Evolutionary conservation across 805 yeast genomes (phyloP).

Genomic region (Yamadazyma nakazawae): DNA sequence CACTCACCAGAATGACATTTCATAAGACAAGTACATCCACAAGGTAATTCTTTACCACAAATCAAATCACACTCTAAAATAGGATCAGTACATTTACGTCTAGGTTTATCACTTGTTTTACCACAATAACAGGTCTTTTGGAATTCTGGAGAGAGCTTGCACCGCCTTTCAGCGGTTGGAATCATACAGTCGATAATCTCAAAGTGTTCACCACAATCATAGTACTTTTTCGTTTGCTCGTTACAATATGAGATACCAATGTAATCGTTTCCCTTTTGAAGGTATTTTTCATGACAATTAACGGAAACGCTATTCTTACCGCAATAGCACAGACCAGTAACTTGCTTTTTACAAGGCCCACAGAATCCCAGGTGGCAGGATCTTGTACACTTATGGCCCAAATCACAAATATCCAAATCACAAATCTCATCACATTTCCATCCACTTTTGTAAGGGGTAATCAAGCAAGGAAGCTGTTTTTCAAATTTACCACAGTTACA

Average conservation of each 20-base stretch:
- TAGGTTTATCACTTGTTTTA: constrained; percentile 44
- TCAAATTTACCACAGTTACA: constrained; percentile 73
- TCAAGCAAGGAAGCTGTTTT: constrained; percentile 67
- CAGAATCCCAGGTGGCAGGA: constrained; percentile 80
- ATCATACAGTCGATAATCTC: constrained; percentile 56
- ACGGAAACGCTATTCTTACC: constrained; percentile 50
- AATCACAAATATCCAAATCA: constrained; percentile 55
- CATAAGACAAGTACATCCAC: constrained; percentile 72
- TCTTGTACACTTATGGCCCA: constrained; percentile 62
- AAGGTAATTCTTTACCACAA: constrained; percentile 61
- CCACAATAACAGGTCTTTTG: constrained; percentile 82
- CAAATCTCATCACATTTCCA: constrained; percentile 69
- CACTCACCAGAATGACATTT: constrained; percentile 79
- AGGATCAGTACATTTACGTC: constrained; percentile 69
- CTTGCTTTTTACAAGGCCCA: constrained; percentile 59
- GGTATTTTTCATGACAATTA: constrained; percentile 43
- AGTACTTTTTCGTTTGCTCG: constrained; percentile 43
- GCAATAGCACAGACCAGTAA: constrained; percentile 67
- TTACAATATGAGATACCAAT: constrained; percentile 36
- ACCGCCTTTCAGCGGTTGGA: constrained; percentile 29
- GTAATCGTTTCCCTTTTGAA: constrained; percentile 26
- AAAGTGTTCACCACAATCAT: constrained; percentile 63
- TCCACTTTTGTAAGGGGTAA: constrained; percentile 64
- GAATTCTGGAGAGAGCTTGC: constrained; percentile 61
- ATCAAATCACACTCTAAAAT: constrained; percentile 67